Evolutionary conservation across 768 basidiomycete genomes (phyloP).

Genomic region (Guyanaporus albipodus): DNA sequence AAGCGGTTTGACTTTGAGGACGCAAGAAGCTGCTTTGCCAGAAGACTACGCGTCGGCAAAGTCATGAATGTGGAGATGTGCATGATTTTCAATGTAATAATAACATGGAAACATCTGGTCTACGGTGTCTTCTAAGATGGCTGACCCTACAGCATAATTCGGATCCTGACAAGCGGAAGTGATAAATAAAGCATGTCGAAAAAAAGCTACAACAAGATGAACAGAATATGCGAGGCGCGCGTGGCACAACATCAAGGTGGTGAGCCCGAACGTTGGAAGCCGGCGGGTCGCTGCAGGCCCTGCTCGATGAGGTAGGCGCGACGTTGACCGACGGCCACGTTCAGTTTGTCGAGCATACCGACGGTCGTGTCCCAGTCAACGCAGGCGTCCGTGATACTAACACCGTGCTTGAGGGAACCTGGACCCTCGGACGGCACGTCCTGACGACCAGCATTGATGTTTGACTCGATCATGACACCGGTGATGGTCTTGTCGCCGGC

Average conservation of each 20-base stretch:
- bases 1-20: too few species aligned
- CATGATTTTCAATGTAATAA: too few species aligned
- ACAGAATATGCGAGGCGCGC: not conserved
- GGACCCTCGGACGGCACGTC: constrained; percentile 78
- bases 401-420: constrained; percentile 64
- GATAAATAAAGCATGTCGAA: too few species aligned
- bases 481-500: constrained; percentile 71
- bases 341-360: constrained; percentile 66
- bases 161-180: too few species aligned
- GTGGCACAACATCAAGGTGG: constrained; percentile 9
- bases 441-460: constrained; percentile 89
- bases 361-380: constrained; percentile 83
- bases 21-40: too few species aligned
- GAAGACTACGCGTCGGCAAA: too few species aligned
- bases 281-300: constrained; percentile 25
- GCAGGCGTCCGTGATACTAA: constrained; percentile 91
- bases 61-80: too few species aligned
- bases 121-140: too few species aligned
- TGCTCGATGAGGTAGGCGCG: constrained; percentile 24
- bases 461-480: constrained; percentile 96
- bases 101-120: too few species aligned
- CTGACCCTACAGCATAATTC: too few species aligned
- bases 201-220: constrained; percentile 7
- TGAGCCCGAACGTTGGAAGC: constrained; percentile 20
- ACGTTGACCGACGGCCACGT: constrained; percentile 39